phyloP scores from a whole-genome alignment of 345 rosid genomes.

The Gynandropsis gynandra region DNA sequence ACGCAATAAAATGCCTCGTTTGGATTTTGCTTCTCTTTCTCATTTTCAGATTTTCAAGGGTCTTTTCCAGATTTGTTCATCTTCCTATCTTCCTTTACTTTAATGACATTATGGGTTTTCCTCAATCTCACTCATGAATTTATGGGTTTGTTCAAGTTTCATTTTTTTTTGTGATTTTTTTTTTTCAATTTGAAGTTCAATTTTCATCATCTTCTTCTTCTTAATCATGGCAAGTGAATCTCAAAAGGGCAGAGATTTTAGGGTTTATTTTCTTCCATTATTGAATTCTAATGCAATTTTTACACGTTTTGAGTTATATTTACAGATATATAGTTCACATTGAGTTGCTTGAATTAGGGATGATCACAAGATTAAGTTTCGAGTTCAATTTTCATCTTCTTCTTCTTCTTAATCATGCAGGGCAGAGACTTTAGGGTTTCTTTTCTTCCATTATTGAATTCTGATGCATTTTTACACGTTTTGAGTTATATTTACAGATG shows the following conservation, averaged over 20 bases:
- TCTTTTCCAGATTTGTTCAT: conserved; percentile 26
- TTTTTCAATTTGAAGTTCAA: not conserved
- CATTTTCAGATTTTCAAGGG: conserved; percentile 25
- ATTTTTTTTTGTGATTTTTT: conserved; percentile 7
- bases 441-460: conserved; percentile 2
- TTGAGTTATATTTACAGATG: too few species aligned
- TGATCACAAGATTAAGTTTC: conserved; percentile 4
- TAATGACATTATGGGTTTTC: too few species aligned
- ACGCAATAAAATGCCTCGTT: conserved; percentile 11
- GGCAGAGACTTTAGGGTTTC: not conserved
- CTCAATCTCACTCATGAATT: not conserved
- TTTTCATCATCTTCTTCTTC: not conserved
- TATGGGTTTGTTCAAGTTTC: conserved; percentile 1
- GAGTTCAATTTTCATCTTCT: conserved; percentile 15
- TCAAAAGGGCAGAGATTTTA: too few species aligned
- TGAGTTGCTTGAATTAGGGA: too few species aligned
- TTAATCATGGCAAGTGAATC: too few species aligned
- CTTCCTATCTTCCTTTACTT: conserved; percentile 9
- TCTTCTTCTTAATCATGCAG: conserved; percentile 4
- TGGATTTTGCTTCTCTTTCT: conserved; percentile 14
- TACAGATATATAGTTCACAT: too few species aligned
- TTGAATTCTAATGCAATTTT: conserved; percentile 1
- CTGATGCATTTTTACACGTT: conserved; percentile 3
- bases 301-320: conserved; percentile 11
- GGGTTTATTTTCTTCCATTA: conserved; percentile 12